These are phyloP conservation scores for Pichia sporocuriosa DNA, from an alignment of 805 yeast genomes.

Conservation along the genomic window DNA sequence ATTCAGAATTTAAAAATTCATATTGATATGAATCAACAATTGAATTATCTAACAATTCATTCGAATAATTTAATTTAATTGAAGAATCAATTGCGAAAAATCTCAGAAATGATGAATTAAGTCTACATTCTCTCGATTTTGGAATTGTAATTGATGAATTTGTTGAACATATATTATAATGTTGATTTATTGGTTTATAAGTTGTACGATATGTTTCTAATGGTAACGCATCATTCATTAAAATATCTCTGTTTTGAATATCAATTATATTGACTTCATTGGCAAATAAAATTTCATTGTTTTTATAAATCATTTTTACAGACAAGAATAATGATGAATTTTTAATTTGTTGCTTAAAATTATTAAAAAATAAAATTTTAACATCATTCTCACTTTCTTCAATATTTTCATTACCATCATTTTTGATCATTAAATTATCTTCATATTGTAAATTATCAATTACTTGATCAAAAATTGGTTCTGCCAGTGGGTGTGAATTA, in stretches of 20 bases:
- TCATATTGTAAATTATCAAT: too few species aligned
- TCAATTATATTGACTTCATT: background rate
- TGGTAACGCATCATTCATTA: conserved; percentile 4
- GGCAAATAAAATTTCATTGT: background rate
- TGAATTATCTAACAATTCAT: conserved; percentile 28
- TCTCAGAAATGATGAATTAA: conserved; percentile 43
- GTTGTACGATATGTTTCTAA: conserved; percentile 6
- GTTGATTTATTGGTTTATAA: background rate
- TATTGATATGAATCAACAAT: conserved; percentile 29
- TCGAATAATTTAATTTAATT: conserved; percentile 28
- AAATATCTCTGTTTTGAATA: background rate
- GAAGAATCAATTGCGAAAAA: conserved; percentile 44
- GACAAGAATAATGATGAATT: background rate
- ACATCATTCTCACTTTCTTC: too few species aligned
- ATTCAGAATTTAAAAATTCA: conserved; percentile 22
- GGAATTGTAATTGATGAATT: too few species aligned
- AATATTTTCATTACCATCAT: background rate
- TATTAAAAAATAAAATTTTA: background rate
- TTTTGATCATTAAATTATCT: too few species aligned
- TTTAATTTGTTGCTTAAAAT: background rate
- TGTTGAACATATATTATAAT: background rate
- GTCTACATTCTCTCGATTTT: conserved; percentile 39
- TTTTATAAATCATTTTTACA: background rate
- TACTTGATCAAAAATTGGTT: too few species aligned
- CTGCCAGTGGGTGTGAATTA: background rate